Evolutionary conservation across 768 basidiomycete genomes (phyloP), one percentile per base, ranked within the genome.

Genomic region (Trametes cinnabarina): DNA sequence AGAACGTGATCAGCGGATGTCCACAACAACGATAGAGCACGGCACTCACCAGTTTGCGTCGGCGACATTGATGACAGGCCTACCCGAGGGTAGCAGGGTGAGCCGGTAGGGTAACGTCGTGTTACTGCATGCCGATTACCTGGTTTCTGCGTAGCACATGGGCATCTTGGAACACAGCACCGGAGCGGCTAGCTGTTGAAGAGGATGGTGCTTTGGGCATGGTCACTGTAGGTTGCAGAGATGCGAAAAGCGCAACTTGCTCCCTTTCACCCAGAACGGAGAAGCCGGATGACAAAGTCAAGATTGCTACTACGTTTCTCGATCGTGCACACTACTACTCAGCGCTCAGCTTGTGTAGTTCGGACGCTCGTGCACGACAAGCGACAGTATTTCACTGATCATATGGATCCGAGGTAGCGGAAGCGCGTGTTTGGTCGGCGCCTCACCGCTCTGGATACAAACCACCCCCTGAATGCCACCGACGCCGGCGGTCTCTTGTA

Each of bases 31-130:
- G 34, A 28, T 49, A 37, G n/a, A 39, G 43, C 53, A 41, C 32
- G 58, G 49, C 10, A 65, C 65, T 67, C 60, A 72, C 55, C 50
- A 90, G 67, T 71, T 91, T 91, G 57, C 89, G 80, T 62, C 83
- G 78, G 39, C 89, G 85, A 67, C 89, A 91, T 77, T 89, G 70
- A 48, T 73, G 73, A 52, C 75, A 77, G n/a, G 77, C 74, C 74
- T 74, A 37, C 1, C 28, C 9, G 14, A 6, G 25, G 47, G 30
- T 55, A 19, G n/a, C n/a, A 46, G 25, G 11, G 12, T 3, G 1
- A 28, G 30, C 30, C 30, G 6, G 12, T 32, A 7, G 12, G 30
- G 30, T 12, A n/a, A n/a, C n/a, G n/a, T n/a, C n/a, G n/a, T n/a
- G n/a, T n/a, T n/a, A n/a, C n/a, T n/a, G n/a, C n/a, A n/a, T n/a